These are phyloP conservation scores for Pichia manshurica DNA, from an alignment of 805 yeast genomes.

Conservation along the genomic window DNA sequence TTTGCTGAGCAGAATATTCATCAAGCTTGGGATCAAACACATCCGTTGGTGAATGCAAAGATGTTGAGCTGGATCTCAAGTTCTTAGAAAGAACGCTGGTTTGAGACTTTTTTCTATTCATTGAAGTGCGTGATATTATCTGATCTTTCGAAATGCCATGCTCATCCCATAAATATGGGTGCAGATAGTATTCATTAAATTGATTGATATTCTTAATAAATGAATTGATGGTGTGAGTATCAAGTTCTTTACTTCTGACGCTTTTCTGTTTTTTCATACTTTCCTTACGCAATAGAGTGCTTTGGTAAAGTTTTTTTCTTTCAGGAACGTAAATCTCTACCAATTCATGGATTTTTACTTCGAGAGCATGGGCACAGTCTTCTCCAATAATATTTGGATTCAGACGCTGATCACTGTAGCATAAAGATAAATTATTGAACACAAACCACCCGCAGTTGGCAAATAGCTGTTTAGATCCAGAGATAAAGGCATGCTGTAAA, in stretches of 20 bases:
- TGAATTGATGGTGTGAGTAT: constrained; percentile 20
- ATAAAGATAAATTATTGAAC: constrained; percentile 55
- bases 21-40: too few species aligned
- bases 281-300: constrained; percentile 14
- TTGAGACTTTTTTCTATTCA: constrained; percentile 5
- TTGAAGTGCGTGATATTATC: not conserved
- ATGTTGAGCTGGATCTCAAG: constrained; percentile 4
- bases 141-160: constrained; percentile 22
- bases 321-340: constrained; percentile 24
- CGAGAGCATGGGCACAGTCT: constrained; percentile 6
- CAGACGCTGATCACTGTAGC: constrained; percentile 45
- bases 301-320: constrained; percentile 20
- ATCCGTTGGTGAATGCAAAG: not conserved
- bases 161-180: constrained; percentile 26
- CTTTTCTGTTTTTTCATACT: constrained; percentile 26
- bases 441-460: constrained; percentile 63
- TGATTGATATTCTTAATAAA: constrained; percentile 32
- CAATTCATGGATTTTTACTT: constrained; percentile 21
- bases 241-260: not conserved
- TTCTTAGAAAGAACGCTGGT: not conserved
- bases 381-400: constrained; percentile 4
- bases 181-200: constrained; percentile 40
- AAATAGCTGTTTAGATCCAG: constrained; percentile 49
- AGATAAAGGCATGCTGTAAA: constrained; percentile 46
- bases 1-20: not conserved